Evolutionary conservation across 2,329 filamentous ascomycete species (phyloP).

Genomic region (Fusarium compactum): DNA sequence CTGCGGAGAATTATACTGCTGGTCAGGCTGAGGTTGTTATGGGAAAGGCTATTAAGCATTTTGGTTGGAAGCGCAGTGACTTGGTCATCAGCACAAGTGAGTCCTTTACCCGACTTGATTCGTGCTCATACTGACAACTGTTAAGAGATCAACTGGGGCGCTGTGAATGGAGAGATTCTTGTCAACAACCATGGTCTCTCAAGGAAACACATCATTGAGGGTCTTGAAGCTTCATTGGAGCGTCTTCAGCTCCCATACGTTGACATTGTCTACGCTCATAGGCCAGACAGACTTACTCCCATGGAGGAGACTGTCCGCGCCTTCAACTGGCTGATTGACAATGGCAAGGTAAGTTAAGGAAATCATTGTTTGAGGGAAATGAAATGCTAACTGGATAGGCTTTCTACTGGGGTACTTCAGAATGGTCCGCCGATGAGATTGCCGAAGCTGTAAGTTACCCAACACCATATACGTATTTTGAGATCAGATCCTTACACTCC

Average conservation of each 20-base stretch:
- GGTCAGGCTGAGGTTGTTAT: constrained; percentile 74
- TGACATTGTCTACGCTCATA: constrained; percentile 77
- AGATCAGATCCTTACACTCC: background rate
- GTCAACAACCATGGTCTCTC: constrained; percentile 76
- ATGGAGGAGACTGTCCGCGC: constrained; percentile 78
- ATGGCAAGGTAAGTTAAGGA: constrained; percentile 61
- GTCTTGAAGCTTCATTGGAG: constrained; percentile 67
- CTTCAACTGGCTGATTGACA: constrained; percentile 77
- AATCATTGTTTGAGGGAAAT: rapidly evolving
- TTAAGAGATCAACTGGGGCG: constrained; percentile 72
- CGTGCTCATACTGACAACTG: constrained; percentile 1
- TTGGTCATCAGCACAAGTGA: constrained; percentile 69
- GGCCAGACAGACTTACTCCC: constrained; percentile 74
- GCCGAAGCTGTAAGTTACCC: constrained; percentile 61
- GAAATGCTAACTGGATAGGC: constrained; percentile 50
- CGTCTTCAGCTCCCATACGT: constrained; percentile 71
- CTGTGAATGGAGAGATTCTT: constrained; percentile 69
- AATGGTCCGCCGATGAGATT: constrained; percentile 78
- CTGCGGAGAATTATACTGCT: constrained; percentile 69
- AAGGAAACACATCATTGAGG: constrained; percentile 72
- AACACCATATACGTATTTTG: rapidly evolving
- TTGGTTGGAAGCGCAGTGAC: constrained; percentile 71
- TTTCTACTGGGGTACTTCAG: constrained; percentile 73
- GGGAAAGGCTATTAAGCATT: constrained; percentile 71
- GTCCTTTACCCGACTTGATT: background rate